Evolutionary conservation across 2,329 filamentous ascomycete genomes (phyloP).

Genomic region (Alternaria gaisen): DNA sequence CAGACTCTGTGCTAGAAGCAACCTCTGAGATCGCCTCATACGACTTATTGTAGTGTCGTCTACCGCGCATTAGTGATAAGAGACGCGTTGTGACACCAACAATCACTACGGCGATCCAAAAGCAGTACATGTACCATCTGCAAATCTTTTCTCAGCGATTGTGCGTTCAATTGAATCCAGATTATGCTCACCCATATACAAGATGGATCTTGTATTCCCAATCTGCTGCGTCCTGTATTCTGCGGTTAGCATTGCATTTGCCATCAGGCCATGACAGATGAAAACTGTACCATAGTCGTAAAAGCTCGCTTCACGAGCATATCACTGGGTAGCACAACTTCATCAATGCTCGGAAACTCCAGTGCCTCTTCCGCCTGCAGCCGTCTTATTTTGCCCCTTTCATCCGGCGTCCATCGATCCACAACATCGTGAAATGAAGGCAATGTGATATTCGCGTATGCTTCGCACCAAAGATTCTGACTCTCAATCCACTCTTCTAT

Average conservation of each 20-base stretch:
- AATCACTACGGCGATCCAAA: slow-evolving; percentile 39
- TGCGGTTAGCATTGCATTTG: slow-evolving; percentile 2
- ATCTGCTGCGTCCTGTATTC: slow-evolving; percentile 35
- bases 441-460: slow-evolving; percentile 31
- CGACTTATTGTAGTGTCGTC: slow-evolving; percentile 14
- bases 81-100: slow-evolving; percentile 38
- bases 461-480: slow-evolving; percentile 33
- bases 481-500: slow-evolving; percentile 28
- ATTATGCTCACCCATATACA: slow-evolving; percentile 35
- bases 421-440: slow-evolving; percentile 39
- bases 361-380: slow-evolving; percentile 34
- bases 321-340: slow-evolving; percentile 34
- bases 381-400: slow-evolving; percentile 24
- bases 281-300: slow-evolving; percentile 38
- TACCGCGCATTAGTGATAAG: slow-evolving; percentile 23
- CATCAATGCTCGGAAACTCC: slow-evolving; percentile 21
- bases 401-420: slow-evolving; percentile 31
- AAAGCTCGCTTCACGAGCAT: slow-evolving; percentile 38
- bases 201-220: slow-evolving; percentile 43
- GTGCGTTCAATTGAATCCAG: not conserved
- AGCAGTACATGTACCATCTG: slow-evolving; percentile 45
- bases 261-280: not conserved
- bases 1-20: not conserved
- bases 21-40: slow-evolving; percentile 9
- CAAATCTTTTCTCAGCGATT: not conserved